A percentile compares a stretch with the other conserved stretches of the same genome.
These are phyloP conservation scores for Yamagishiella unicocca DNA, from an alignment of 139 green algal species.

Conservation along the genomic window DNA sequence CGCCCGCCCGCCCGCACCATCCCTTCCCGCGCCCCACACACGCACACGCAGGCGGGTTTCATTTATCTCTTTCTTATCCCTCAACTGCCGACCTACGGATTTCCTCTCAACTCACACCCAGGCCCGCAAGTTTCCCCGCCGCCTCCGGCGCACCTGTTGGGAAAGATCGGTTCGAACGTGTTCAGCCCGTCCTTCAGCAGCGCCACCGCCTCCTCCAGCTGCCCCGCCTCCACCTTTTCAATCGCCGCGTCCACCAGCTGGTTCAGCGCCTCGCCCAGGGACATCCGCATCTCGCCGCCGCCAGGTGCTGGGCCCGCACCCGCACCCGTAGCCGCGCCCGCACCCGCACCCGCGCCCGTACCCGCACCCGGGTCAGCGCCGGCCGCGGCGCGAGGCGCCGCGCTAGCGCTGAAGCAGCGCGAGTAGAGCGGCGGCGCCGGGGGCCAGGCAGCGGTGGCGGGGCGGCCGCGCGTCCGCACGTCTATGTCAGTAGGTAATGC, in stretches of 20 bases:
- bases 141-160: slow-evolving; percentile 53
- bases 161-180: slow-evolving; percentile 55
- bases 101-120: no score
- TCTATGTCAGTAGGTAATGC: not conserved
- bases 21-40: not conserved
- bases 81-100: not conserved
- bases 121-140: not conserved
- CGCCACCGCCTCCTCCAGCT: slow-evolving; percentile 50
- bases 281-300: slow-evolving; percentile 40
- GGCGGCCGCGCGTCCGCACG: not conserved
- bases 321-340: not conserved
- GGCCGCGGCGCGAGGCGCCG: no score
- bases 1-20: no score
- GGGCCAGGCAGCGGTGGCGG: not conserved
- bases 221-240: slow-evolving; percentile 59
- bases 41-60: not conserved
- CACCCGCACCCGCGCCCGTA: not conserved
- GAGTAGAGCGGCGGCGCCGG: not conserved
- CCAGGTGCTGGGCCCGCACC: no score
- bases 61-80: not conserved
- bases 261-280: slow-evolving; percentile 50
- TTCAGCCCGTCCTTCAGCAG: slow-evolving; percentile 65
- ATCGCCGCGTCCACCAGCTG: slow-evolving; percentile 63
- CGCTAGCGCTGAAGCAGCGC: not conserved
- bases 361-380: not conserved